Evolutionary conservation across 2,329 filamentous ascomycete species (phyloP), one percentile per base, ranked within the genome.

Genomic region (Epichloe elymi): DNA sequence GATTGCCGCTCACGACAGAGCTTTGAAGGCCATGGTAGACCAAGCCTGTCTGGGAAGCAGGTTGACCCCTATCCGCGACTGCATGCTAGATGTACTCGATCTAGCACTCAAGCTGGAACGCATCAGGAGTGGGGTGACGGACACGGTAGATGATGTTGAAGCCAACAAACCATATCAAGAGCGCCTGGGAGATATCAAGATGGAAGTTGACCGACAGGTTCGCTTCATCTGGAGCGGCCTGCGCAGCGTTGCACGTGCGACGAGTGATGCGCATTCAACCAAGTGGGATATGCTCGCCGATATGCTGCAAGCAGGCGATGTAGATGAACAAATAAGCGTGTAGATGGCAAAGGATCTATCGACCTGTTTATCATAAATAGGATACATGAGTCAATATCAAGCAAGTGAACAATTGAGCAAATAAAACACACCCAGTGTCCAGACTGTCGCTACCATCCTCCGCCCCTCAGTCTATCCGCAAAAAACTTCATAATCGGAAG

Each of bases 271-370:
- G 14, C 69, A 72, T 40, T 67, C 74, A 60, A 61, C 77, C 35
- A 79, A 83, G 62, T 91, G 89, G 85, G 87, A 93, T 65, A 80
- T 85, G 53, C 64, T 95, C 54, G 88, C 86, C 0, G 88, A 95
- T 65, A 86, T 85, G 71, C 66, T 95, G 43, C 85, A 90, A 58
- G 74, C 73, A 60, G 66, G 65, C 3, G 59, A 57, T 10, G 56
- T 55, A 36, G 58, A 60, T 17, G 33, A 23, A 20, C 30, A 48
- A 12, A 12, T 17, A 20, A 26, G 19, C 15, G 17, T 19, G 42
- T 23, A 39, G 30, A n/a, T 8, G 7, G 17, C 30, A 38, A n/a
- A n/a, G 36, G 36, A 11, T 15, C 36, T 1, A 30, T 30, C 8
- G 26, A 30, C 26, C 26, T 30, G 26, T 11, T 30, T 1, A 4